phyloP scores from a whole-genome alignment of 1,284 basidiomycete species.

The Cystobasidium pallidum region DNA sequence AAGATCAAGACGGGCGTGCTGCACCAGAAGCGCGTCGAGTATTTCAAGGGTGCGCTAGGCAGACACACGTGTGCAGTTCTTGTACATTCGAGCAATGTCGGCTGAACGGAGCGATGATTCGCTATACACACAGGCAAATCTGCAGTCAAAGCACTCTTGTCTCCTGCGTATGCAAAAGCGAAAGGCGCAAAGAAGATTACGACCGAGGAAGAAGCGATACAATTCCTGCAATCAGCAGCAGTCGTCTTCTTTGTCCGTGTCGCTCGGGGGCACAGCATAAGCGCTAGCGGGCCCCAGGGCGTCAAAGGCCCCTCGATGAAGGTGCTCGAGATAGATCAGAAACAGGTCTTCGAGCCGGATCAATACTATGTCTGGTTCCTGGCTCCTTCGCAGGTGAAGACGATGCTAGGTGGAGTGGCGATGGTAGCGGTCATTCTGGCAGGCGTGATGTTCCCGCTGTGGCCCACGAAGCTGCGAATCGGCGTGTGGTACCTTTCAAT shows the following conservation, averaged over 20 bases:
- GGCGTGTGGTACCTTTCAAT: slow-evolving; percentile 96
- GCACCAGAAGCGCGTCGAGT: slow-evolving; percentile 93
- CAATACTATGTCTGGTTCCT: slow-evolving; percentile 97
- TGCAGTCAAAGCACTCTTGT: slow-evolving; percentile 86
- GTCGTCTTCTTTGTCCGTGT: slow-evolving; percentile 88
- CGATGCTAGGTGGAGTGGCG: slow-evolving; percentile 84
- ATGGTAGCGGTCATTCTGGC: slow-evolving; percentile 95
- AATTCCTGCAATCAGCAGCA: slow-evolving; percentile 65
- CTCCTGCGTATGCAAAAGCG: slow-evolving; percentile 85
- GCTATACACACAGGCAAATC: slow-evolving; percentile 72
- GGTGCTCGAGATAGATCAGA: slow-evolving; percentile 73
- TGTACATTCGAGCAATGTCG: too few species aligned
- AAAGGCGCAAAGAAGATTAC: slow-evolving; percentile 79
- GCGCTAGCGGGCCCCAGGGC: slow-evolving; percentile 60
- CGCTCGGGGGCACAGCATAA: slow-evolving; percentile 67
- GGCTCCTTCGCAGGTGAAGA: slow-evolving; percentile 89
- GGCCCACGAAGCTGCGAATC: slow-evolving; percentile 89
- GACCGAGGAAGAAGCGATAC: slow-evolving; percentile 74
- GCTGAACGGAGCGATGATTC: background rate
- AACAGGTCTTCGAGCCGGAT: slow-evolving; percentile 75
- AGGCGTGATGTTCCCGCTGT: slow-evolving; percentile 98
- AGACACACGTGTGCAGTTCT: background rate
- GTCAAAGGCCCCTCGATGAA: slow-evolving; percentile 65
- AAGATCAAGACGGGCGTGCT: slow-evolving; percentile 87
- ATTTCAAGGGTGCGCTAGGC: slow-evolving; percentile 89